Evolutionary conservation across 2,329 filamentous ascomycete genomes (phyloP).

Genomic region (Colletotrichum tabaci): DNA sequence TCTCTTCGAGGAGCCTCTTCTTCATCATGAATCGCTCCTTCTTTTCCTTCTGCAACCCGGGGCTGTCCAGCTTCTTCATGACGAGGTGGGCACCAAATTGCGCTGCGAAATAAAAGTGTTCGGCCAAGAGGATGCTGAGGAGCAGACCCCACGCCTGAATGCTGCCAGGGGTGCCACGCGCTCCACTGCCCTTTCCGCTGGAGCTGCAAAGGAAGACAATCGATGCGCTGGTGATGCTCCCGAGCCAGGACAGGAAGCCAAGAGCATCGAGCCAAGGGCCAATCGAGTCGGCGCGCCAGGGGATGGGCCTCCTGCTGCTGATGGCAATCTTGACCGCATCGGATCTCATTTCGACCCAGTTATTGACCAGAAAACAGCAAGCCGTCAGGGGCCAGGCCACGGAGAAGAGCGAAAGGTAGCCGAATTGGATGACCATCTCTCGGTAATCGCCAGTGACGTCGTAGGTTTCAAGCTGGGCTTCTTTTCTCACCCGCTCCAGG

Average conservation of each 20-base stretch:
- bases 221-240: conserved; percentile 88
- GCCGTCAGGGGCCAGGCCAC: conserved; percentile 96
- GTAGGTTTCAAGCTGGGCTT: conserved; percentile 87
- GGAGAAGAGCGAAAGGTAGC: conserved; percentile 92
- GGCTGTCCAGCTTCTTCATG: conserved; percentile 86
- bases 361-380: conserved; percentile 91
- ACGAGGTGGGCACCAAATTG: conserved; percentile 80
- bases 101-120: conserved; percentile 89
- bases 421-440: conserved; percentile 91
- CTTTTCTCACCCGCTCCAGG: conserved; percentile 83
- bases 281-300: conserved; percentile 92
- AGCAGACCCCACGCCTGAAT: conserved; percentile 87
- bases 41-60: conserved; percentile 87
- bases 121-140: conserved; percentile 85
- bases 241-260: conserved; percentile 93
- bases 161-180: conserved; percentile 75
- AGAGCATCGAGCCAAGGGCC: conserved; percentile 92
- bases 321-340: conserved; percentile 96
- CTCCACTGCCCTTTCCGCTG: conserved; percentile 76
- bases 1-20: conserved; percentile 84
- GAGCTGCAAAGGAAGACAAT: conserved; percentile 95
- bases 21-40: conserved; percentile 85
- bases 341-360: conserved; percentile 94
- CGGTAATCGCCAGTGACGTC: conserved; percentile 92
- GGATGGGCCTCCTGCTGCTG: conserved; percentile 89